These are phyloP conservation scores for Amoebophrya sp. DNA, from an alignment of 169 alveolate species.

Conservation along the genomic window DNA sequence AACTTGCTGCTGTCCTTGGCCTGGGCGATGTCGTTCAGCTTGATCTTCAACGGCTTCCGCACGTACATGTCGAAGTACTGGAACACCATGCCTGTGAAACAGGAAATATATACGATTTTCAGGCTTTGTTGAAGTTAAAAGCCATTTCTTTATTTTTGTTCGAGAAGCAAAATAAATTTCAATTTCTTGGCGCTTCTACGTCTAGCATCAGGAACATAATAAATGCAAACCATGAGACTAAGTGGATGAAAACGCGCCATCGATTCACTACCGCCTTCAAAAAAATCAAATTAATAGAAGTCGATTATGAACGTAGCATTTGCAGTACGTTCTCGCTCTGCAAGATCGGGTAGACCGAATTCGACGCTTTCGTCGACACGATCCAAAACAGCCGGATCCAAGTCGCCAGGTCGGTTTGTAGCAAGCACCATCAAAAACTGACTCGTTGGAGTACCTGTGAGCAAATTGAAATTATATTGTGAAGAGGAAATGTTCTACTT, in stretches of 20 bases:
- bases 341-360: constrained; percentile 79
- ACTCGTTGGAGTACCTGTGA: constrained; percentile 77
- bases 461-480: too few species aligned
- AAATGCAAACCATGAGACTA: too few species aligned
- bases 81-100: constrained; percentile 38
- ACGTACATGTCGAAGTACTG: constrained; percentile 46
- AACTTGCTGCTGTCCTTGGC: neutral
- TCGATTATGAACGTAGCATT: too few species aligned
- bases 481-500: too few species aligned
- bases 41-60: constrained; percentile 44
- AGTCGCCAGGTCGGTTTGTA: constrained; percentile 80
- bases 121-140: neutral
- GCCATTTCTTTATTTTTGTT: neutral
- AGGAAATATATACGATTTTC: neutral
- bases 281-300: too few species aligned
- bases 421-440: constrained; percentile 82
- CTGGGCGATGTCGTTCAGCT: neutral
- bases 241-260: too few species aligned
- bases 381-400: constrained; percentile 82
- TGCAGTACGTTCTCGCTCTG: constrained; percentile 58
- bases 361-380: constrained; percentile 87
- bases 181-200: too few species aligned
- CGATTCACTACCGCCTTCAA: too few species aligned
- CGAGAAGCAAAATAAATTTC: too few species aligned
- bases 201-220: too few species aligned